A percentile compares a stretch with the other conserved stretches of the same genome.
Conservation (phyloP, 78 protist genomes). For the Mastigamoeba balamuthi region DNA sequence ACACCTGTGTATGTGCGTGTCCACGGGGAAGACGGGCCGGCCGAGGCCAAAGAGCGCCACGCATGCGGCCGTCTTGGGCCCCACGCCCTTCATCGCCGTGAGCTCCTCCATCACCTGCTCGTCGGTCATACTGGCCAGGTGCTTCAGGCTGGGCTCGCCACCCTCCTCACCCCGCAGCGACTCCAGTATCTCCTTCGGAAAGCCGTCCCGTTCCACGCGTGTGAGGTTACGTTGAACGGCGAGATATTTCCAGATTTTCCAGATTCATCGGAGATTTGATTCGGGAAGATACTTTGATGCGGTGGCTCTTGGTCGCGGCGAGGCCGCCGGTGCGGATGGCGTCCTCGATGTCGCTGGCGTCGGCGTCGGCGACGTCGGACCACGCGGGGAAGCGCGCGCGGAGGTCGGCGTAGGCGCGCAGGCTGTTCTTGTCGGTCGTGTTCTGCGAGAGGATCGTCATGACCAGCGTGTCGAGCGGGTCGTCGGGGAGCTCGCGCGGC, state of each 20-base stretch:
- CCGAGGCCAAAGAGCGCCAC: neutral
- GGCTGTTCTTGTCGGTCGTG: neutral
- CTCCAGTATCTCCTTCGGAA: no score
- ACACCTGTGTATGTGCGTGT: neutral
- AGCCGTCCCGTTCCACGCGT: no score
- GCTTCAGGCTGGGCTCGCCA: no score
- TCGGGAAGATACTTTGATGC: no score
- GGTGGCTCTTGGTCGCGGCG: neutral
- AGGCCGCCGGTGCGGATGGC: neutral
- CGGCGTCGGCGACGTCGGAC: neutral
- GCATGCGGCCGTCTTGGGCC: neutral
- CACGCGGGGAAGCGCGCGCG: neutral
- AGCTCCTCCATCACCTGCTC: no score
- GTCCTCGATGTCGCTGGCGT: neutral
- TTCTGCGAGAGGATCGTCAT: neutral
- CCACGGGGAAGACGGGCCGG: neutral
- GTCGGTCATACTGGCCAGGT: no score
- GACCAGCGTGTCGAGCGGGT: neutral
- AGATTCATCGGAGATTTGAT: no score
- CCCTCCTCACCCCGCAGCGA: no score
- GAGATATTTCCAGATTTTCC: no score
- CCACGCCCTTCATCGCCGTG: neutral
- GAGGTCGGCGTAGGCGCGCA: neutral
- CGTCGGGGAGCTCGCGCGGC: no score
- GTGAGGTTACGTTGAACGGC: no score